Evolutionary conservation across 2,329 filamentous ascomycete genomes (phyloP), one percentile per base, ranked within the genome.

Genomic region (Sporothrix variecibatus): DNA sequence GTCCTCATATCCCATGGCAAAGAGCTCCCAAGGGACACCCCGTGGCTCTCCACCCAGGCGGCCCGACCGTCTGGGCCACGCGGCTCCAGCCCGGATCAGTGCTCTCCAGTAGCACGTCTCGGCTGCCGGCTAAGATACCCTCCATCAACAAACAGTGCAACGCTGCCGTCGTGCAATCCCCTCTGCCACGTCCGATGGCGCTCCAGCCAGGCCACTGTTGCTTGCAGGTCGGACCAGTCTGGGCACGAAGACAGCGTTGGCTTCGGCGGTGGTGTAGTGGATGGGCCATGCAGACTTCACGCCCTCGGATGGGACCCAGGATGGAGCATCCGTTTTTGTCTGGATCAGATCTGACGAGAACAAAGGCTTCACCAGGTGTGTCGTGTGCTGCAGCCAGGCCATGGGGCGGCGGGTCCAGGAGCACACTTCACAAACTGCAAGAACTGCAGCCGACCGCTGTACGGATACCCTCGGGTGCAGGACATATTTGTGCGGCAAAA

Each of bases 51-150:
- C 79, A 80, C 11, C 11, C 78, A 62, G 1, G 58, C 81, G 78
- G 79, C 34, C 80, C 82, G 23, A 83, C 81, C 0, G 79, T 77
- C 56, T 79, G 78, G 38, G 80, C 84, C 6, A 84, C 82, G 28
- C 78, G 69, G 75, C 79, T 81, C 85, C 85, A 87, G 1, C 84
- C 72, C 81, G 80, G 20, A 87, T 78, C 71, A 85, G 74, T 0
- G 81, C 82, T 40, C 85, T 81, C 85, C 85, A 87, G 79, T 87
- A 87, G 76, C 85, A 87, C 65, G 78, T 80, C 77, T 86, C 85
- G 0, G 85, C 84, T 17, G 84, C 84, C 2, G 80, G 71, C 83
- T 84, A 23, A 85, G 76, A 76, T 85, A 84, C 0, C 84, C 85
- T 75, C 77, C 78, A 34, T 78, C 81, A 4, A 80, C 79, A 76